phyloP scores from a whole-genome alignment of 345 rosid species.

The Odontarrhena argentea region DNA sequence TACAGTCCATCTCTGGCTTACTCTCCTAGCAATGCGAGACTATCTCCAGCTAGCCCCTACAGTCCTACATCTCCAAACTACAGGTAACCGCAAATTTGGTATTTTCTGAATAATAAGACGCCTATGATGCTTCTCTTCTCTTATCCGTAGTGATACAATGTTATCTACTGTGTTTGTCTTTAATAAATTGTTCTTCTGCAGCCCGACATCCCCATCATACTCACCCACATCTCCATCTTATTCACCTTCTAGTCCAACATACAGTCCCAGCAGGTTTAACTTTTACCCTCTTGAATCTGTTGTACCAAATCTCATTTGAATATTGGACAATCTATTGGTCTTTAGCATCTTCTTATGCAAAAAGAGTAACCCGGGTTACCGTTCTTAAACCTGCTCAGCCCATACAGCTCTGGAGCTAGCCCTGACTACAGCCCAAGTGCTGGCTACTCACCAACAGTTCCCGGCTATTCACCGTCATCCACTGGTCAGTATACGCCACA shows the following conservation, averaged over 20 bases:
- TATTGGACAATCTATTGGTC: neutral
- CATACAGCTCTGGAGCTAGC: slow-evolving; percentile 70
- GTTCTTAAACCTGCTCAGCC: slow-evolving; percentile 45
- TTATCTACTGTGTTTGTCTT: neutral
- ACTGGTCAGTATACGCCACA: slow-evolving; percentile 82
- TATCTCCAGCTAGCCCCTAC: slow-evolving; percentile 88
- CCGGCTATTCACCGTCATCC: slow-evolving; percentile 81
- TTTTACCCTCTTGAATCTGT: slow-evolving; percentile 7
- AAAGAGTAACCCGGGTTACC: slow-evolving; percentile 8
- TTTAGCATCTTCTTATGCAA: neutral
- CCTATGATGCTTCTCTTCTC: neutral
- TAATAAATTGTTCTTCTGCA: slow-evolving; percentile 36
- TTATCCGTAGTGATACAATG: neutral
- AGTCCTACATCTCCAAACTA: slow-evolving; percentile 95
- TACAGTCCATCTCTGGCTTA: slow-evolving; percentile 85
- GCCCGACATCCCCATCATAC: slow-evolving; percentile 89
- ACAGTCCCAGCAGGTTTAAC: slow-evolving; percentile 90
- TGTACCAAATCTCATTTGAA: slow-evolving; percentile 9
- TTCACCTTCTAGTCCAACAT: slow-evolving; percentile 89
- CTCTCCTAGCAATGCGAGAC: slow-evolving; percentile 90
- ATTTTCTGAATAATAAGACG: neutral
- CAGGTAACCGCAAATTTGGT: slow-evolving; percentile 47
- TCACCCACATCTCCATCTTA: slow-evolving; percentile 95
- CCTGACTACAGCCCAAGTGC: slow-evolving; percentile 89
- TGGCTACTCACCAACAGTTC: slow-evolving; percentile 82